phyloP scores from a whole-genome alignment of 2,329 filamentous ascomycete genomes.

The Bisporella sp. region DNA sequence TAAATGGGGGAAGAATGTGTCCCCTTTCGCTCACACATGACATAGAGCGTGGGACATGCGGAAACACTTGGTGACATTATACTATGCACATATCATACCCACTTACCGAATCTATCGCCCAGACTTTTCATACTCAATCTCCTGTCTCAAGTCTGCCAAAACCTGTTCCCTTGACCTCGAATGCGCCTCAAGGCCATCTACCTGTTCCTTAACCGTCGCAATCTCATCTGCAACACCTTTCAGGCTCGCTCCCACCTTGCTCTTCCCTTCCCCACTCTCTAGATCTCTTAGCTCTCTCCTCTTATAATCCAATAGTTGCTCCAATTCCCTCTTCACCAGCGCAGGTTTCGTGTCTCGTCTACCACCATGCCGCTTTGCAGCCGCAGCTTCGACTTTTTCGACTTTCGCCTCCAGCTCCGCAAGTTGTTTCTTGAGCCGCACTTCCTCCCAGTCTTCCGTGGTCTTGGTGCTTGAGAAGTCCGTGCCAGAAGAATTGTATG shows the following conservation, averaged over 20 bases:
- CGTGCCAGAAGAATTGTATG: conserved; percentile 76
- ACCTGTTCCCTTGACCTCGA: conserved; percentile 68
- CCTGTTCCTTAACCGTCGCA: conserved; percentile 84
- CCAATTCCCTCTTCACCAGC: conserved; percentile 86
- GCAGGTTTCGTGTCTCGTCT: conserved; percentile 77
- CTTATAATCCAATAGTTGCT: conserved; percentile 95
- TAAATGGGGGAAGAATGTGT: too few species aligned
- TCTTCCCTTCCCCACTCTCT: conserved; percentile 64
- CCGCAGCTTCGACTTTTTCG: conserved; percentile 69
- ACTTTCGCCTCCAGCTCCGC: conserved; percentile 85
- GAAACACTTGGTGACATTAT: too few species aligned
- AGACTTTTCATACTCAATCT: conserved; percentile 82
- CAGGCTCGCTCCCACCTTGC: conserved; percentile 62
- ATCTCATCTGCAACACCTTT: conserved; percentile 81
- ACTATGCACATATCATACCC: too few species aligned
- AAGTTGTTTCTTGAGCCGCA: conserved; percentile 87
- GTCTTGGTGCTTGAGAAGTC: conserved; percentile 82
- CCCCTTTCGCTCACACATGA: too few species aligned
- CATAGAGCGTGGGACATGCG: too few species aligned
- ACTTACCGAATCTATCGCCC: conserved; percentile 31
- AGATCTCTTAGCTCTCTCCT: conserved; percentile 67
- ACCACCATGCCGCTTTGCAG: conserved; percentile 54
- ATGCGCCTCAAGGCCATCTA: conserved; percentile 83
- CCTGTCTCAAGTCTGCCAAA: conserved; percentile 67
- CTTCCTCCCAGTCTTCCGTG: conserved; percentile 95